These are phyloP conservation scores for Geopyxis carbonaria DNA, from an alignment of 495 filamentous ascomycete species.

Conservation along the genomic window DNA sequence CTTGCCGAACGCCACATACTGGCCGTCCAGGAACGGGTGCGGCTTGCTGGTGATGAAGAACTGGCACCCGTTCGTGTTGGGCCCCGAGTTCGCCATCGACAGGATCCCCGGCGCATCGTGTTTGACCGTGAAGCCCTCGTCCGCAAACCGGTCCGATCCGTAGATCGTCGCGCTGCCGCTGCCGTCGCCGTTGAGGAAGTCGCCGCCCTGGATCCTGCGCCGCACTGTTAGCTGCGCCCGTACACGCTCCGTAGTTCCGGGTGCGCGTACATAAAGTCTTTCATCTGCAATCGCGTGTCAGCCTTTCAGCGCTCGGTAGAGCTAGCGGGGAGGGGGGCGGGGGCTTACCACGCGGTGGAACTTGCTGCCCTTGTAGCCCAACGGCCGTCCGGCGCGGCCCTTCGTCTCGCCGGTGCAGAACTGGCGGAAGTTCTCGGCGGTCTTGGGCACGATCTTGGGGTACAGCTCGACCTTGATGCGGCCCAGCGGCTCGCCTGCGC, in stretches of 20 bases:
- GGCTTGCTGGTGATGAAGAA: constrained; percentile 89
- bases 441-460: constrained; percentile 63
- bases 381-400: constrained; percentile 56
- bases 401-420: constrained; percentile 93
- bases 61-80: constrained; percentile 86
- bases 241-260: background rate
- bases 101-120: constrained; percentile 67
- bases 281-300: constrained; percentile 45
- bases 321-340: background rate
- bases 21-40: constrained; percentile 77
- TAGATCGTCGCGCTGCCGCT: constrained; percentile 80
- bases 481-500: constrained; percentile 68
- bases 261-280: constrained; percentile 61
- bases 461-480: constrained; percentile 91
- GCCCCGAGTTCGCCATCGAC: constrained; percentile 77
- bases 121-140: constrained; percentile 73
- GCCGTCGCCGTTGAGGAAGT: constrained; percentile 88
- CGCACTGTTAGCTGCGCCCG: background rate
- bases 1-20: constrained; percentile 90
- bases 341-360: constrained; percentile 81
- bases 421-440: constrained; percentile 92
- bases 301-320: background rate
- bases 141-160: constrained; percentile 63
- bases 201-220: constrained; percentile 61
- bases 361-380: constrained; percentile 86